A percentile compares a stretch with the other conserved stretches of the same genome.
Conservation (phyloP, 352 stramenopile genomes). For the Pythium biforme region DNA sequence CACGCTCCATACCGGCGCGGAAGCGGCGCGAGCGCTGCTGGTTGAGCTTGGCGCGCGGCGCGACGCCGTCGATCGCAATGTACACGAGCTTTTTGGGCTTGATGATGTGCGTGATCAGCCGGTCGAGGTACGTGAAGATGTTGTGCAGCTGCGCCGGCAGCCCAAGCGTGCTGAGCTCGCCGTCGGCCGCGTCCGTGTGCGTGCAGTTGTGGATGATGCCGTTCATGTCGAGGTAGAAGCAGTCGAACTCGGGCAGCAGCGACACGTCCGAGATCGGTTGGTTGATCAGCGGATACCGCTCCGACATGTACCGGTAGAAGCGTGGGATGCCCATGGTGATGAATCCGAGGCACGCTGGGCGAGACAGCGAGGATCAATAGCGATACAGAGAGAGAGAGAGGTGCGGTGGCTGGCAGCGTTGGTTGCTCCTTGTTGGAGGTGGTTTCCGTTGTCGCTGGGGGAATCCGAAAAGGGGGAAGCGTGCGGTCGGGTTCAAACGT, state of each 20-base stretch:
- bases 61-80: constrained; percentile 98
- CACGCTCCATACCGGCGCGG: constrained; percentile 78
- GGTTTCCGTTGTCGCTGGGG: constrained; percentile 3
- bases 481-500: constrained; percentile 6
- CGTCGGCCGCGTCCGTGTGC: constrained; percentile 93
- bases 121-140: constrained; percentile 91
- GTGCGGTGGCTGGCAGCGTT: background rate
- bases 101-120: constrained; percentile 96
- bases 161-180: constrained; percentile 88
- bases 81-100: constrained; percentile 97
- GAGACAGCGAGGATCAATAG: too few species aligned
- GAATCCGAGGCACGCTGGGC: background rate
- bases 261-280: constrained; percentile 95
- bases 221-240: constrained; percentile 99
- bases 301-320: constrained; percentile 93
- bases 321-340: constrained; percentile 88
- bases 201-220: constrained; percentile 99
- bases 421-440: background rate
- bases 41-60: constrained; percentile 99
- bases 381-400: background rate
- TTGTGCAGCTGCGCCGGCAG: constrained; percentile 94
- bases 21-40: constrained; percentile 98
- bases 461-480: background rate
- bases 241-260: constrained; percentile 98
- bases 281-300: constrained; percentile 99